These are phyloP conservation scores for Blastomyces emzantsi DNA, from an alignment of 2,329 filamentous ascomycete genomes.

Conservation along the genomic window DNA sequence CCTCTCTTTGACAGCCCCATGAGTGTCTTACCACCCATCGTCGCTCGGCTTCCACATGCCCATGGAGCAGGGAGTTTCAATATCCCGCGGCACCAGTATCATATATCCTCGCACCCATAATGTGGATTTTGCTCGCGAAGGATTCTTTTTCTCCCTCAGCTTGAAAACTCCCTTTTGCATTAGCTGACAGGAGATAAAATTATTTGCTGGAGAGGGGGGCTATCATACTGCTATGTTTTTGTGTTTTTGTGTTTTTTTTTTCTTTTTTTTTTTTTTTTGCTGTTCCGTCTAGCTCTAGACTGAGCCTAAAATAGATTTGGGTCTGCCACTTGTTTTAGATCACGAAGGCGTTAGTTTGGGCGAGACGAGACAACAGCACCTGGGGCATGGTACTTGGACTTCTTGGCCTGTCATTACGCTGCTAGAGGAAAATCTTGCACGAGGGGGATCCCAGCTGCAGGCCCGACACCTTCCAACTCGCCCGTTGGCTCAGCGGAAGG, in stretches of 20 bases:
- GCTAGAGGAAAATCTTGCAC: slow-evolving; percentile 1
- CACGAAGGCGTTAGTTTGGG: background rate
- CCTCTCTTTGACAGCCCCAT: background rate
- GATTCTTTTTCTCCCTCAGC: too few species aligned
- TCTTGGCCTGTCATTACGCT: background rate
- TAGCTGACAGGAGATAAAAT: too few species aligned
- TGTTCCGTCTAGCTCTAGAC: background rate
- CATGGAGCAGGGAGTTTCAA: background rate
- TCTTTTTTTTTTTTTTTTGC: background rate
- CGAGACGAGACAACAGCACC: background rate
- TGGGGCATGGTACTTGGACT: background rate
- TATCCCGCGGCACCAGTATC: background rate
- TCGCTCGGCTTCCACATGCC: background rate
- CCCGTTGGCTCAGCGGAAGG: background rate
- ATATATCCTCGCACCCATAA: background rate
- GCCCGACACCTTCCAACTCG: background rate
- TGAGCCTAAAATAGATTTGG: slow-evolving; percentile 6
- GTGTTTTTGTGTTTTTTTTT: too few species aligned
- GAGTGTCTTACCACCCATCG: background rate
- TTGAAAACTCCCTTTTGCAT: too few species aligned
- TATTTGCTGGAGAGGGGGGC: background rate
- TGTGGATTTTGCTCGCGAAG: background rate
- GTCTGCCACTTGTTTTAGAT: slow-evolving; percentile 8
- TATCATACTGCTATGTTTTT: too few species aligned
- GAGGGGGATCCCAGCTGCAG: background rate